Percentiles rank a stretch among this genome's conserved stretches.
Evolutionary conservation across 73 alveolate genomes (phyloP).

Genomic region (Paramecium primaurelia): DNA sequence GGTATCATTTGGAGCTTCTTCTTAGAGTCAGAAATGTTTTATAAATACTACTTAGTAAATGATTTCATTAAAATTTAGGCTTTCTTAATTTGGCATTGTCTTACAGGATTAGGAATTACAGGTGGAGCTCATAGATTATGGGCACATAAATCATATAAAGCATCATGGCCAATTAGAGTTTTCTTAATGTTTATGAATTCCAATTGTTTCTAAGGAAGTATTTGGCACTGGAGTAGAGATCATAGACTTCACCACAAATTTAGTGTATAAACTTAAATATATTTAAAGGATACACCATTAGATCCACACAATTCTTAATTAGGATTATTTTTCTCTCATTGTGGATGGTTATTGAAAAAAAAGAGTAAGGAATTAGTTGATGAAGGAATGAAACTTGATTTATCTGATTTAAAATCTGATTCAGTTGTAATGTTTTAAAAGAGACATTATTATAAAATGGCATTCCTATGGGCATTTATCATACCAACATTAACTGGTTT

Average conservation of each 20-base stretch:
- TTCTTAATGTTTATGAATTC: conserved; percentile 56
- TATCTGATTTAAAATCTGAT: conserved; percentile 50
- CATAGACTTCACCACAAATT: conserved; percentile 65
- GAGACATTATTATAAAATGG: conserved; percentile 44
- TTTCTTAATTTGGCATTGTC: conserved; percentile 48
- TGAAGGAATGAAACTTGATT: conserved; percentile 59
- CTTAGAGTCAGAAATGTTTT: conserved; percentile 35
- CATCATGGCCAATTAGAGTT: conserved; percentile 58
- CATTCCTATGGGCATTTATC: conserved; percentile 34
- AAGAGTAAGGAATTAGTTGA: conserved; percentile 44
- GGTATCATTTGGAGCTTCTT: conserved; percentile 35
- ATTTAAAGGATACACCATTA: conserved; percentile 52
- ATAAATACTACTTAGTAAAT: conserved; percentile 17
- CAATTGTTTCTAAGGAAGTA: conserved; percentile 61
- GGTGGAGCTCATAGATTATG: conserved; percentile 69
- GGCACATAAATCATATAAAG: conserved; percentile 63
- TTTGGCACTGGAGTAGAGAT: conserved; percentile 67
- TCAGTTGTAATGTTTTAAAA: conserved; percentile 63
- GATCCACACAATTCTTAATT: conserved; percentile 61
- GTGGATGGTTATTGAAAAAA: conserved; percentile 63
- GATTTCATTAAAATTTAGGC: not conserved
- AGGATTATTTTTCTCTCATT: conserved; percentile 62
- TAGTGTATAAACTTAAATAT: not conserved
- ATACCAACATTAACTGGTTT: conserved; percentile 42
- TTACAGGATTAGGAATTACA: conserved; percentile 65